phyloP scores from a whole-genome alignment of 176 grass and related monocot genomes.

The Paspalum notatum region DNA sequence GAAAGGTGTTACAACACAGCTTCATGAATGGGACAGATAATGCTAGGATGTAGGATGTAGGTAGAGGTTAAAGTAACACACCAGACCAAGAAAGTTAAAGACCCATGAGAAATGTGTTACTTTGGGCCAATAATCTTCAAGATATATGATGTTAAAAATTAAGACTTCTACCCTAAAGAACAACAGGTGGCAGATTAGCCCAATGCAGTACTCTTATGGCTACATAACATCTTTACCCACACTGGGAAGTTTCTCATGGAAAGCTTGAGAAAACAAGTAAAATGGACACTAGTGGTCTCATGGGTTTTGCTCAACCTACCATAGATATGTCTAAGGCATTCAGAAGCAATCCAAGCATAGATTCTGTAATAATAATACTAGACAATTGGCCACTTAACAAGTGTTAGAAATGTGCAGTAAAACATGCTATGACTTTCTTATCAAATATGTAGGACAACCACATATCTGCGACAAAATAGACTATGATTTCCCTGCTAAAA shows the following conservation, averaged over 20 bases:
- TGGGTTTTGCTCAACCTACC: neutral
- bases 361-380: neutral
- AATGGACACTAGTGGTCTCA: neutral
- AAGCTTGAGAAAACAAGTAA: neutral
- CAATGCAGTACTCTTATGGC: neutral
- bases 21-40: slow-evolving; percentile 24
- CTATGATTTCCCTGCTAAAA: neutral
- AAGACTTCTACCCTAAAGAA: neutral
- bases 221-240: neutral
- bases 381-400: neutral
- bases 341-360: neutral
- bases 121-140: neutral
- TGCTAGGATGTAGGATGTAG: neutral
- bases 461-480: neutral
- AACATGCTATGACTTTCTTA: neutral
- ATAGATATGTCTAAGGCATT: slow-evolving; percentile 3
- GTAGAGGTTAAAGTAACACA: neutral
- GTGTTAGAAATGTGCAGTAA: neutral
- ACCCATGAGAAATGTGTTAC: neutral
- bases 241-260: neutral
- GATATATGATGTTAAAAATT: neutral
- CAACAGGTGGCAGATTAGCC: neutral
- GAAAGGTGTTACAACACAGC: neutral
- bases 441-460: no score
- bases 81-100: neutral